Evolutionary conservation across 2,329 filamentous ascomycete species (phyloP).

Genomic region (Colletotrichum brevisporum): DNA sequence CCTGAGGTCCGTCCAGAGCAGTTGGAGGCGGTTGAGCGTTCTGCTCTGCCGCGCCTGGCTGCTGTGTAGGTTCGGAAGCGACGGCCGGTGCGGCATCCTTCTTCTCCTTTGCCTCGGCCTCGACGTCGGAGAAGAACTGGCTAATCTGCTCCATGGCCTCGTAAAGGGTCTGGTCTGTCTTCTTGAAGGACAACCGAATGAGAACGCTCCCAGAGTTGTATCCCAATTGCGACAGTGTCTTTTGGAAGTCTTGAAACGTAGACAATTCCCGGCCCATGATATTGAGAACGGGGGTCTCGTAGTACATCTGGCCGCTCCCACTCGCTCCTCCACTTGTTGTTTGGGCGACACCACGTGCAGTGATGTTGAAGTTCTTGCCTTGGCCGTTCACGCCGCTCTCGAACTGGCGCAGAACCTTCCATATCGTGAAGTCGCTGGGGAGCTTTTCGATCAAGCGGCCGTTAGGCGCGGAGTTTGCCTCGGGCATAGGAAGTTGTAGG

Average conservation of each 20-base stretch:
- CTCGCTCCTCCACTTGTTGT: slow-evolving; percentile 65
- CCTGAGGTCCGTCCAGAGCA: not conserved
- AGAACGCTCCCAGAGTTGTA: slow-evolving; percentile 87
- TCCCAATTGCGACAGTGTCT: slow-evolving; percentile 88
- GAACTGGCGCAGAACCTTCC: slow-evolving; percentile 91
- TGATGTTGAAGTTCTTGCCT: slow-evolving; percentile 81
- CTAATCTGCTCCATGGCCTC: slow-evolving; percentile 88
- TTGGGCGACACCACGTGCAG: slow-evolving; percentile 82
- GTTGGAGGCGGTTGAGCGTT: slow-evolving; percentile 19
- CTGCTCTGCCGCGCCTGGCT: slow-evolving; percentile 36
- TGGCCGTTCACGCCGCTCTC: slow-evolving; percentile 80
- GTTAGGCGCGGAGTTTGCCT: slow-evolving; percentile 73
- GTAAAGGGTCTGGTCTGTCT: slow-evolving; percentile 83
- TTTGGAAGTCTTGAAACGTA: slow-evolving; percentile 86
- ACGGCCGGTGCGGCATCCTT: slow-evolving; percentile 31
- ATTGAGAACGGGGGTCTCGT: slow-evolving; percentile 88
- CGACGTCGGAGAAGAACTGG: slow-evolving; percentile 76
- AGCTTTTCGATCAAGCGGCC: slow-evolving; percentile 87
- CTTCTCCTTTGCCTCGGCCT: slow-evolving; percentile 45
- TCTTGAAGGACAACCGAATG: slow-evolving; percentile 82
- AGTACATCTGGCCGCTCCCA: slow-evolving; percentile 83
- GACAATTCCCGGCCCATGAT: slow-evolving; percentile 86
- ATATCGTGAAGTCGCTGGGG: slow-evolving; percentile 88
- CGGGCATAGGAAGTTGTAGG: slow-evolving; percentile 84
- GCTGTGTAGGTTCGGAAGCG: slow-evolving; percentile 34